A percentile compares a stretch with the other conserved stretches of the same genome.
Evolutionary conservation across 192 early-diverging fungal species (phyloP).

Genomic region (Linnemannia exigua): DNA sequence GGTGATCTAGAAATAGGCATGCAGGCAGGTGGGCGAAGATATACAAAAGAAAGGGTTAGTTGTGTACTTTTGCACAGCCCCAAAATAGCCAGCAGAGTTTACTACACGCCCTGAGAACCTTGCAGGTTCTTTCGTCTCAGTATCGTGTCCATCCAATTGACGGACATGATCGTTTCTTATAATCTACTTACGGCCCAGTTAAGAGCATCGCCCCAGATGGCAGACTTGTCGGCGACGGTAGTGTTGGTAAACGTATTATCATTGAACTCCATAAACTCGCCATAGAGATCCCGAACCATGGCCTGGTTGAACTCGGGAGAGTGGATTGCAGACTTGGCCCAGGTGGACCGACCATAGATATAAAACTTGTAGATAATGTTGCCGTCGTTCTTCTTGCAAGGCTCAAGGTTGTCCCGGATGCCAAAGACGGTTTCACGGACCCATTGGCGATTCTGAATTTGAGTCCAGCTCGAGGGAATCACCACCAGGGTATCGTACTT

Average conservation of each 20-base stretch:
- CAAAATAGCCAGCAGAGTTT: too few species aligned
- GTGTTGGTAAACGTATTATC: conserved; percentile 46
- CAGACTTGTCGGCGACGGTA: conserved; percentile 26
- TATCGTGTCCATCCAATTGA: too few species aligned
- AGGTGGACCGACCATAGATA: conserved; percentile 47
- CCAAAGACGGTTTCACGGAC: conserved; percentile 69
- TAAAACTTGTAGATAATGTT: conserved; percentile 64
- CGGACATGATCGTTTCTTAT: background rate
- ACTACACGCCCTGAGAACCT: too few species aligned
- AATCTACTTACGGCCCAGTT: conserved; percentile 51
- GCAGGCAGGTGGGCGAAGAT: background rate
- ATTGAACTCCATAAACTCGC: conserved; percentile 68
- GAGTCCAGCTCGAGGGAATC: conserved; percentile 58
- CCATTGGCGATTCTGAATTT: conserved; percentile 59
- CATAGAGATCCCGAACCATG: conserved; percentile 49
- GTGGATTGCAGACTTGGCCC: conserved; percentile 25
- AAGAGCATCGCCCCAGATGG: conserved; percentile 41
- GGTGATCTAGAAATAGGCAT: conserved; percentile 23
- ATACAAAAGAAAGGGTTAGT: background rate
- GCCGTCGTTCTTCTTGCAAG: conserved; percentile 61
- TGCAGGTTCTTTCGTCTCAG: too few species aligned
- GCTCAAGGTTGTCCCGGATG: conserved; percentile 63
- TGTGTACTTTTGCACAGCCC: background rate
- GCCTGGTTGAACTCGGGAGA: conserved; percentile 42
- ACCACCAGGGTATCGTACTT: conserved; percentile 65